phyloP scores from a whole-genome alignment of 2,329 filamentous ascomycete species.

The Lomentospora prolificans region DNA sequence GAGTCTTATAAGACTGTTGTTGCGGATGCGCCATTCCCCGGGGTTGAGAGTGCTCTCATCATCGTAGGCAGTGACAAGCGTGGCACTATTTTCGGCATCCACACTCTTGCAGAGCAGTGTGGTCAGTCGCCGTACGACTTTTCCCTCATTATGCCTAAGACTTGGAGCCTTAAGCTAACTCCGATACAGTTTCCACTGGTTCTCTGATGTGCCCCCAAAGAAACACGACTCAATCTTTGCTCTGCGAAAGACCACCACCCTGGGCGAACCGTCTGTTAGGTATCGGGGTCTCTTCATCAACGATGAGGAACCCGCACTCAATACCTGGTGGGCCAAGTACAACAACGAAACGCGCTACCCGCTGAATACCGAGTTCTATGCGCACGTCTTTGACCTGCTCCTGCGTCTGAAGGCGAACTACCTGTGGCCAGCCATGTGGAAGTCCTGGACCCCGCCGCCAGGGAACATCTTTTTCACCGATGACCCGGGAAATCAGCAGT shows the following conservation, averaged over 20 bases:
- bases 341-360: constrained; percentile 28
- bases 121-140: constrained; percentile 24
- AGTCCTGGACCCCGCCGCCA: constrained; percentile 1
- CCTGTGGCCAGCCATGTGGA: constrained; percentile 59
- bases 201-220: constrained; percentile 45
- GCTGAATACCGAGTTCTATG: constrained; percentile 47
- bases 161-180: not conserved
- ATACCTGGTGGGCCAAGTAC: constrained; percentile 33
- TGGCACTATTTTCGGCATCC: constrained; percentile 60
- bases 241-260: constrained; percentile 31
- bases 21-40: constrained; percentile 46
- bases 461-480: constrained; percentile 50
- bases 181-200: constrained; percentile 31
- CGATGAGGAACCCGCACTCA: constrained; percentile 48
- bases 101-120: constrained; percentile 64
- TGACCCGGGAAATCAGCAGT: constrained; percentile 44
- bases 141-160: not conserved
- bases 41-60: constrained; percentile 49
- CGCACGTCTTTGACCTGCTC: constrained; percentile 52
- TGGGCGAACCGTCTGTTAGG: constrained; percentile 45
- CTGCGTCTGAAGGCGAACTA: constrained; percentile 52
- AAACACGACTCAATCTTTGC: constrained; percentile 40
- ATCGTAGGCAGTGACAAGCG: constrained; percentile 57
- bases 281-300: constrained; percentile 56
- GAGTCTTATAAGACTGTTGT: constrained; percentile 56